Percentiles rank a stretch among this genome's conserved stretches.
Conservation (phyloP, 768 basidiomycete species). For the Mycena filopes region DNA sequence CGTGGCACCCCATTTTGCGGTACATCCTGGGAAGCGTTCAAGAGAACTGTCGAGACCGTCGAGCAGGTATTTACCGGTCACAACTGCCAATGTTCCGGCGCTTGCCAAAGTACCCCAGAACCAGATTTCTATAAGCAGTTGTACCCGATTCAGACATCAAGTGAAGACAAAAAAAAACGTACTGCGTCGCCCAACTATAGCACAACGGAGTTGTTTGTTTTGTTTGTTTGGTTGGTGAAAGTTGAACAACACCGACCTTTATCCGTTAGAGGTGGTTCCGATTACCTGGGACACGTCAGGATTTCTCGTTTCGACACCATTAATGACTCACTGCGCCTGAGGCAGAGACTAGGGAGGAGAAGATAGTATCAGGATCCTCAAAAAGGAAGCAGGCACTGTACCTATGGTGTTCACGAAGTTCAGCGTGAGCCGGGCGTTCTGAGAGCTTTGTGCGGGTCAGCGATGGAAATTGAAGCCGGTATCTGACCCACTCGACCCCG, state of each 20-base stretch:
- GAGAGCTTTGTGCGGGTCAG: too few species aligned
- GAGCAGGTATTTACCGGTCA: slow-evolving; percentile 31
- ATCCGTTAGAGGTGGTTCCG: slow-evolving; percentile 23
- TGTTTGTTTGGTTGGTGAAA: too few species aligned
- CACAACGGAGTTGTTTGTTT: too few species aligned
- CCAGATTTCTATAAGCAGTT: slow-evolving; percentile 35
- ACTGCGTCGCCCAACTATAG: slow-evolving; percentile 39
- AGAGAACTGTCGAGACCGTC: background rate
- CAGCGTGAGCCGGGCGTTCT: slow-evolving; percentile 37
- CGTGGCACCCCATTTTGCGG: slow-evolving; percentile 35
- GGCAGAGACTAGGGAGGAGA: too few species aligned
- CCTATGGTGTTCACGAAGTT: slow-evolving; percentile 41
- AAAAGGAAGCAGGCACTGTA: too few species aligned
- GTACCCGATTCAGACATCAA: too few species aligned
- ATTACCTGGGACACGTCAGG: slow-evolving; percentile 2
- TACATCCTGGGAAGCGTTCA: slow-evolving; percentile 32
- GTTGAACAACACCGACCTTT: slow-evolving; percentile 14
- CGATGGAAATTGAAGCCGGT: background rate
- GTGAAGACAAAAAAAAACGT: background rate
- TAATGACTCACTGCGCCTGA: slow-evolving; percentile 31
- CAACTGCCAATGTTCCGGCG: slow-evolving; percentile 33
- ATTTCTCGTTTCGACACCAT: background rate
- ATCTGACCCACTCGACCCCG: slow-evolving; percentile 33
- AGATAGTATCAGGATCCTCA: too few species aligned
- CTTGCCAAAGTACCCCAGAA: slow-evolving; percentile 39